Evolutionary conservation across 345 rosid genomes (phyloP).

Genomic region (Eucalyptus sp.): DNA sequence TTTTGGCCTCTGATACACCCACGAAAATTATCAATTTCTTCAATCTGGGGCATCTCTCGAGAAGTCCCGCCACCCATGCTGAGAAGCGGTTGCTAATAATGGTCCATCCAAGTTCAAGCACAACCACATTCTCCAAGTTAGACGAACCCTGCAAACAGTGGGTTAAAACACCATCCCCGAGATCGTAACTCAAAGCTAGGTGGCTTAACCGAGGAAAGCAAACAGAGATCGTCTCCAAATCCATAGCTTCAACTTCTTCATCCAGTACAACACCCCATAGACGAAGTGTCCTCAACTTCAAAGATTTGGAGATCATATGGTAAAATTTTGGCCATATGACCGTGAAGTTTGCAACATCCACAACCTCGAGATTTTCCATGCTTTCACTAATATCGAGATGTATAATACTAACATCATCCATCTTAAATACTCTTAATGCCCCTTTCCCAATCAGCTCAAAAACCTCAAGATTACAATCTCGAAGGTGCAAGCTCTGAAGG

Average conservation of each 20-base stretch:
- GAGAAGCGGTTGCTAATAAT: slow-evolving; percentile 55
- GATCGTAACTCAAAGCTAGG: slow-evolving; percentile 62
- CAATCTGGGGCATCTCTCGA: slow-evolving; percentile 65
- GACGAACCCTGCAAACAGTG: slow-evolving; percentile 57
- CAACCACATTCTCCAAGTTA: slow-evolving; percentile 42
- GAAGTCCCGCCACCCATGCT: slow-evolving; percentile 63
- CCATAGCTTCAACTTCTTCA: slow-evolving; percentile 23
- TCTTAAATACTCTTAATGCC: slow-evolving; percentile 62
- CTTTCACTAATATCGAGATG: slow-evolving; percentile 78
- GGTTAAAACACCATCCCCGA: slow-evolving; percentile 44
- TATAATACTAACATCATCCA: slow-evolving; percentile 75
- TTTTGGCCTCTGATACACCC: slow-evolving; percentile 57
- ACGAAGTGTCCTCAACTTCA: slow-evolving; percentile 61
- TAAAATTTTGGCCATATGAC: slow-evolving; percentile 76
- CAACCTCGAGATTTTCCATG: slow-evolving; percentile 57
- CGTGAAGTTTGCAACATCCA: slow-evolving; percentile 73
- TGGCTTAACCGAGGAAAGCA: slow-evolving; percentile 58
- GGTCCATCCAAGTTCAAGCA: slow-evolving; percentile 77
- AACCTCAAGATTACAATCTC: slow-evolving; percentile 67
- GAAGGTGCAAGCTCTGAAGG: slow-evolving; percentile 67
- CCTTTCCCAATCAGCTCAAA: slow-evolving; percentile 86
- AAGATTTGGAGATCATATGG: slow-evolving; percentile 75
- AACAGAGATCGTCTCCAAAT: slow-evolving; percentile 57
- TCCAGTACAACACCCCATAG: slow-evolving; percentile 79
- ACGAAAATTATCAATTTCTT: slow-evolving; percentile 61